Conservation (phyloP, 305 asterid species). For the Solanum chacoense region DNA sequence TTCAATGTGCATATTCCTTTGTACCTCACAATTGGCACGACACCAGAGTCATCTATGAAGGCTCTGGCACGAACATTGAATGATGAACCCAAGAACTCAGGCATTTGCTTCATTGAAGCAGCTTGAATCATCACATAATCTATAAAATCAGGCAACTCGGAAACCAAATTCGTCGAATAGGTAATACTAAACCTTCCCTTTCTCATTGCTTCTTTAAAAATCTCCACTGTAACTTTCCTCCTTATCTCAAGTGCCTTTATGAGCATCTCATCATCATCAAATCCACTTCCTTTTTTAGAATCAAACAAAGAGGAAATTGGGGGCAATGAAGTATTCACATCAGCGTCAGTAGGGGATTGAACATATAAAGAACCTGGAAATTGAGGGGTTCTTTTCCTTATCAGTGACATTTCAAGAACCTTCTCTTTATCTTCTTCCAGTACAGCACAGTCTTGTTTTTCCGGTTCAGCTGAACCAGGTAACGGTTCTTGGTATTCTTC, state of each 20-base stretch:
- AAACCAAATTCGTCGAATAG: slow-evolving; percentile 48
- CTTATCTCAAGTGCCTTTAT: slow-evolving; percentile 75
- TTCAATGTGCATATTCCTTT: not conserved
- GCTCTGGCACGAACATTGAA: slow-evolving; percentile 57
- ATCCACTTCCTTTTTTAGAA: slow-evolving; percentile 1
- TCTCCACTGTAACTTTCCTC: slow-evolving; percentile 67
- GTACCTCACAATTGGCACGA: slow-evolving; percentile 83
- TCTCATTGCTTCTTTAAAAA: slow-evolving; percentile 65
- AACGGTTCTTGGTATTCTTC: slow-evolving; percentile 8
- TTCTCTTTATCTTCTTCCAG: slow-evolving; percentile 39
- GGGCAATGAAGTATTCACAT: slow-evolving; percentile 20
- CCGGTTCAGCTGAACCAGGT: not conserved
- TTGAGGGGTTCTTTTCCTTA: slow-evolving; percentile 47
- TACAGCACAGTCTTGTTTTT: slow-evolving; percentile 14
- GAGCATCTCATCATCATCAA: slow-evolving; percentile 31
- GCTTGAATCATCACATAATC: slow-evolving; percentile 85
- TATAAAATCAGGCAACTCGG: slow-evolving; percentile 41
- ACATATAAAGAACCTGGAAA: slow-evolving; percentile 73
- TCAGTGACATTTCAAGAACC: slow-evolving; percentile 46
- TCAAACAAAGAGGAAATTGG: slow-evolving; percentile 29
- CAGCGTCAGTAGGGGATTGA: slow-evolving; percentile 3
- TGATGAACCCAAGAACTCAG: slow-evolving; percentile 48
- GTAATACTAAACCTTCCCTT: slow-evolving; percentile 78
- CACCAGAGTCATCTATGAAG: slow-evolving; percentile 46
- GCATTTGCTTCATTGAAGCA: slow-evolving; percentile 58